These are phyloP conservation scores for Kwoniella europaea DNA, from an alignment of 768 basidiomycete species.

Conservation along the genomic window DNA sequence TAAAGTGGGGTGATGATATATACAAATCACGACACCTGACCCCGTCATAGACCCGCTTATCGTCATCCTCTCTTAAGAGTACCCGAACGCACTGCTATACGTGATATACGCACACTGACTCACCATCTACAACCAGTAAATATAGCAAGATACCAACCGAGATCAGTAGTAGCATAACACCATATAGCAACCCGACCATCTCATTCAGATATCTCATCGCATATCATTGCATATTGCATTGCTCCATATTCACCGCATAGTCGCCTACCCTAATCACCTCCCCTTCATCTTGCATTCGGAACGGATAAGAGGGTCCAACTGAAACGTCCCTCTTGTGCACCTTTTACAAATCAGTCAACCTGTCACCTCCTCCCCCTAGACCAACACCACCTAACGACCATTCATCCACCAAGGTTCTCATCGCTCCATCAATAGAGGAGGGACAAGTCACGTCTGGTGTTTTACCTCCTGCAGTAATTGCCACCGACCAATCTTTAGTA, in stretches of 20 bases:
- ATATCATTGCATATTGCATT: neutral
- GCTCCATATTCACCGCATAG: neutral
- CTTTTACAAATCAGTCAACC: slow-evolving; percentile 8
- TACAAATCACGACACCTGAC: neutral
- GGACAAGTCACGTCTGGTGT: neutral
- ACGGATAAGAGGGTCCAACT: slow-evolving; percentile 2
- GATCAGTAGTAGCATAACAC: neutral
- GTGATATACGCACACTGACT: neutral
- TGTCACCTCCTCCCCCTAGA: slow-evolving; percentile 15
- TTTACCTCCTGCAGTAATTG: neutral
- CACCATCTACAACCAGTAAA: neutral
- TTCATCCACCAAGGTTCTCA: slow-evolving; percentile 1
- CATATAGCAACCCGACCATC: neutral
- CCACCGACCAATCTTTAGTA: slow-evolving; percentile 8
- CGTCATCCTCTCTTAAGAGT: neutral
- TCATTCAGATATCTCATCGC: neutral
- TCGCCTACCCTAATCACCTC: neutral
- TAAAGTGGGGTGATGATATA: neutral
- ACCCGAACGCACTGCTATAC: neutral
- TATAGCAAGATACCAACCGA: neutral
- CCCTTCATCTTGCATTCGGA: slow-evolving; percentile 1
- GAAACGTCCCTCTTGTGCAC: slow-evolving; percentile 1
- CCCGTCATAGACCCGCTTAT: neutral
- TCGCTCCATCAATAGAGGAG: neutral
- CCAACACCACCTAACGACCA: neutral